phyloP scores from a whole-genome alignment of 1,284 basidiomycete genomes.

The Vanrija sp. region DNA sequence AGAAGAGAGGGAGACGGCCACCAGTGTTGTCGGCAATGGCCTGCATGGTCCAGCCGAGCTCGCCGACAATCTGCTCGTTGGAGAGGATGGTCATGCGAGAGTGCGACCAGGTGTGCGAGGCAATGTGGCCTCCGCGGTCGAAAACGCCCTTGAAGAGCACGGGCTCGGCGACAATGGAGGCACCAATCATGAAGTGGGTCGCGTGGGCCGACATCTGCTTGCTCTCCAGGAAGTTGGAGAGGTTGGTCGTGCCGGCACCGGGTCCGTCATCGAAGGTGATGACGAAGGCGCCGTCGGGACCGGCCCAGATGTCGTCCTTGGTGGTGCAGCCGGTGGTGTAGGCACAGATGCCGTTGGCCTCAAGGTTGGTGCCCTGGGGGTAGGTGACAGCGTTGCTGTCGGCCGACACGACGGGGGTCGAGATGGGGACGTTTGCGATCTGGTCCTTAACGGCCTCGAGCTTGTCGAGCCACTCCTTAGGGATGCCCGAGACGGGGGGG shows the following conservation, averaged over 20 bases:
- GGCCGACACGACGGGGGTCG: slow-evolving; percentile 10
- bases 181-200: slow-evolving; percentile 59
- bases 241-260: slow-evolving; percentile 49
- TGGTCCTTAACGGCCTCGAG: slow-evolving; percentile 20
- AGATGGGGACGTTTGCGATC: slow-evolving; percentile 27
- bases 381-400: slow-evolving; percentile 3
- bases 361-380: slow-evolving; percentile 3
- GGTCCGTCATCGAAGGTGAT: slow-evolving; percentile 54
- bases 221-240: slow-evolving; percentile 53
- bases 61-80: slow-evolving; percentile 82
- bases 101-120: slow-evolving; percentile 55
- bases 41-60: slow-evolving; percentile 86
- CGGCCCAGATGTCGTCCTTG: slow-evolving; percentile 26
- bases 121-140: slow-evolving; percentile 36
- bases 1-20: slow-evolving; percentile 67
- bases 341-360: slow-evolving; percentile 33
- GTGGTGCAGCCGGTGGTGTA: slow-evolving; percentile 37
- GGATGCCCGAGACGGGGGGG: slow-evolving; percentile 25
- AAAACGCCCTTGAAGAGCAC: slow-evolving; percentile 16
- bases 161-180: slow-evolving; percentile 33
- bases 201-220: slow-evolving; percentile 51
- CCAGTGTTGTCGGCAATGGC: slow-evolving; percentile 76
- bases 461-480: slow-evolving; percentile 41
- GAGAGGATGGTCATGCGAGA: slow-evolving; percentile 66
- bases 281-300: slow-evolving; percentile 32